Evolutionary conservation across 2,329 filamentous ascomycete species (phyloP), one percentile per base, ranked within the genome.

Genomic region (Aureobasidium zeae): DNA sequence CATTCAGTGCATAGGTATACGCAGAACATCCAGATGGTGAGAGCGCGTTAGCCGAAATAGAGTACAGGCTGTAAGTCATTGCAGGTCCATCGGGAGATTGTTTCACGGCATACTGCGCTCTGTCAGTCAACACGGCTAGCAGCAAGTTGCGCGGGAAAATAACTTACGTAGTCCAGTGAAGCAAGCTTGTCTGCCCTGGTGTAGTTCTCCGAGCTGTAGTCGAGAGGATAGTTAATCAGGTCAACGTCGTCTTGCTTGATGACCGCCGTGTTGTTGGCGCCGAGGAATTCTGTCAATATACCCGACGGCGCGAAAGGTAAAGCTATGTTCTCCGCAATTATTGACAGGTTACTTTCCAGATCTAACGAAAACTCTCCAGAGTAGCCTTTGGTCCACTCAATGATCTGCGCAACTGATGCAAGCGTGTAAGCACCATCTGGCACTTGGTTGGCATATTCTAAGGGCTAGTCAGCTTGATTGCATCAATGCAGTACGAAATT

Each of bases 61-160:
- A 74, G 59, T 82, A 83, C 8, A 81, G 76, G 8, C 76, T 76
- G 58, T 81, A 85, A 2, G 81, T 84, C 81, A 85, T 85, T 3
- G 75, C 81, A 1, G 81, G 81, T 0, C 81, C 81, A 51, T 82
- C 71, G 1, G 72, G 63, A 1, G 78, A 81, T 59, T 84, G 80
- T 44, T 77, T 79, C 32, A 74, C 74, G 4, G 81, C 79, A 53
- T 50, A 50, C 48, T 49, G 17, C 11, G 16, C 30, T 6, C 13
- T 9, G 25, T 47, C 25, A 47, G 39, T 26, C 13, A 29, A 11
- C n/a, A 16, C 9, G n/a, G n/a, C n/a, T 5, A 16, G 13, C 29
- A 12, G 6, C 11, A 10, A 11, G 29, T 12, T 16, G 15, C 5
- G 15, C 4, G 15, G 11, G n/a, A 2, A 1, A 5, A n/a, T 43